Percentiles rank a stretch among this genome's conserved stretches.
Evolutionary conservation across 225 moss, liverwort and hornwort genomes (phyloP).

Genomic region (Lunularia cruciata): DNA sequence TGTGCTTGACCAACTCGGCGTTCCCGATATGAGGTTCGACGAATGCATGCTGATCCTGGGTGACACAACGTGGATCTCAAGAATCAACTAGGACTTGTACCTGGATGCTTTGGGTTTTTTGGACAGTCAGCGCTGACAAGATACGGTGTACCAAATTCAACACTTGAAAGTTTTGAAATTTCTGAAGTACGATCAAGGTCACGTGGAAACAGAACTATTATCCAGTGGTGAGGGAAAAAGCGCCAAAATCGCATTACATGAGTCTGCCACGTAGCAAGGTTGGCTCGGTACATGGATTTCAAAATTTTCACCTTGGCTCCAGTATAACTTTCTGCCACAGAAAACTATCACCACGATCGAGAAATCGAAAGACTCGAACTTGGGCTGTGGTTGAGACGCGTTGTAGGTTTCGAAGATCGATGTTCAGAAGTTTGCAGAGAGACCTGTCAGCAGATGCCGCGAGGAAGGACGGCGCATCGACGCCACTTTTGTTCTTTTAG

Average conservation of each 20-base stretch:
- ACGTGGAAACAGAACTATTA: not conserved
- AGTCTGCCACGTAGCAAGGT: not conserved
- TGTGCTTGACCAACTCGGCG: not conserved
- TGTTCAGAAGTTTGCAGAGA: not conserved
- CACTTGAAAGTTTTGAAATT: not conserved
- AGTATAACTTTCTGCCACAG: not conserved
- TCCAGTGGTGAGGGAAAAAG: not conserved
- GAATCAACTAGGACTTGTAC: not conserved
- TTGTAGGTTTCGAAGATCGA: not conserved
- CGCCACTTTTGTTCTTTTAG: conserved; percentile 2
- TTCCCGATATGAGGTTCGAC: not conserved
- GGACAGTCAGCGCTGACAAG: not conserved
- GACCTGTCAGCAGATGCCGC: not conserved
- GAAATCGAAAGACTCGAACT: not conserved
- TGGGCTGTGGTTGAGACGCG: not conserved
- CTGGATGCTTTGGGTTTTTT: not conserved
- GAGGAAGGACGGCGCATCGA: not conserved
- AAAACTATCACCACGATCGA: not conserved
- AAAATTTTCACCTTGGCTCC: not conserved
- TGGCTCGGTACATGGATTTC: not conserved
- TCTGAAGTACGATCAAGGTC: not conserved
- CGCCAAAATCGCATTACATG: not conserved
- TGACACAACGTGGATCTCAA: not conserved
- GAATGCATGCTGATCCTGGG: not conserved
- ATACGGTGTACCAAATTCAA: not conserved